Evolutionary conservation across 1,139 yeast genomes (phyloP).

Genomic region (Candida buenavistaensis): DNA sequence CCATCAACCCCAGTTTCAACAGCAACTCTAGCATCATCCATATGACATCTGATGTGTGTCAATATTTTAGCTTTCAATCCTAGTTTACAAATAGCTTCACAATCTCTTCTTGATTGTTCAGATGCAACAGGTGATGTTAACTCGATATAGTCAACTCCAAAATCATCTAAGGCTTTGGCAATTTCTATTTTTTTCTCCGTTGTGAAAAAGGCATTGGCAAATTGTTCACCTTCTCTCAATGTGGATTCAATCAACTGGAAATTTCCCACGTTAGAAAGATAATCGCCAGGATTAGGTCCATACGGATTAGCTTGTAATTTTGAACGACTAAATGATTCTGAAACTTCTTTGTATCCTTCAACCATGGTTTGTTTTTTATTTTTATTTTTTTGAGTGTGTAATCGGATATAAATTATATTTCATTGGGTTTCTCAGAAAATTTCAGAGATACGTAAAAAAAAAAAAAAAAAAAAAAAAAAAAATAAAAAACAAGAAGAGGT

Average conservation of each 20-base stretch:
- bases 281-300: slow-evolving; percentile 95
- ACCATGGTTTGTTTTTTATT: slow-evolving; percentile 2
- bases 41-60: slow-evolving; percentile 93
- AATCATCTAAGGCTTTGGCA: slow-evolving; percentile 95
- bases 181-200: slow-evolving; percentile 97
- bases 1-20: slow-evolving; percentile 99
- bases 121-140: slow-evolving; percentile 97
- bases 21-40: slow-evolving; percentile 98
- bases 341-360: slow-evolving; percentile 11
- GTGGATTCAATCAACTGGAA: slow-evolving; percentile 95
- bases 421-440: background rate
- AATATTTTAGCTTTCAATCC: slow-evolving; percentile 94
- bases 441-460: background rate
- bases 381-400: background rate
- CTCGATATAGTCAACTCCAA: slow-evolving; percentile 97
- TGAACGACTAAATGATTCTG: slow-evolving; percentile 9
- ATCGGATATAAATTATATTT: background rate
- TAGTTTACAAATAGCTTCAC: slow-evolving; percentile 97
- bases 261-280: slow-evolving; percentile 80
- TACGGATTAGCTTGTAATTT: slow-evolving; percentile 61
- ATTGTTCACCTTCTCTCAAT: slow-evolving; percentile 97
- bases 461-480: background rate
- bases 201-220: slow-evolving; percentile 93
- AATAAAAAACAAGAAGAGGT: no score
- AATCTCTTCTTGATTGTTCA: slow-evolving; percentile 88